A percentile compares a stretch with the other conserved stretches of the same genome.
These are phyloP conservation scores for Nicotiana undulata DNA, from an alignment of 257 asterid genomes.

Conservation along the genomic window DNA sequence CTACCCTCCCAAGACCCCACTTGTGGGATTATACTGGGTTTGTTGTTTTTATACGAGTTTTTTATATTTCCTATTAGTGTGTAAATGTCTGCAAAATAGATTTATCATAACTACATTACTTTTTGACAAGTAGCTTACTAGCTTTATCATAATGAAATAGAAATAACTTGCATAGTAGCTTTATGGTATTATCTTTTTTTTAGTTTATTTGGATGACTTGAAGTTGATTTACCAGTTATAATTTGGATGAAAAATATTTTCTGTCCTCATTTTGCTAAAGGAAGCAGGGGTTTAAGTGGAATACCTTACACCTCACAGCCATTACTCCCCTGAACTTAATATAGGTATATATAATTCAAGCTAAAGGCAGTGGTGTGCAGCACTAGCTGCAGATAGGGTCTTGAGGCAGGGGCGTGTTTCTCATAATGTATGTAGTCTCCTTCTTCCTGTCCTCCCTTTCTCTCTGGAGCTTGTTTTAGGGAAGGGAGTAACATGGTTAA, in stretches of 20 bases:
- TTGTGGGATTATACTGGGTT: no score
- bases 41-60: neutral
- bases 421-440: neutral
- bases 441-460: neutral
- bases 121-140: no score
- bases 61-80: no score
- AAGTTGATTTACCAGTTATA: neutral
- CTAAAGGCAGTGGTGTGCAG: neutral
- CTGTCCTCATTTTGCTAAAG: neutral
- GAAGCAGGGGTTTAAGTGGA: neutral
- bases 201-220: neutral
- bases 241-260: neutral
- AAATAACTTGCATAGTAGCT: neutral
- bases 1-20: no score
- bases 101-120: no score
- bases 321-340: neutral
- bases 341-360: neutral
- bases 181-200: neutral
- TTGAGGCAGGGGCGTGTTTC: neutral
- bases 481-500: neutral
- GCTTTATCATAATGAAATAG: neutral
- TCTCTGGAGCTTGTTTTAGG: neutral
- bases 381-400: neutral
- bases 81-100: no score
- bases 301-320: neutral